Percentiles rank a stretch among this genome's conserved stretches.
phyloP scores from a whole-genome alignment of 192 early-diverging fungal species.

The Gaertneriomyces sp. region DNA sequence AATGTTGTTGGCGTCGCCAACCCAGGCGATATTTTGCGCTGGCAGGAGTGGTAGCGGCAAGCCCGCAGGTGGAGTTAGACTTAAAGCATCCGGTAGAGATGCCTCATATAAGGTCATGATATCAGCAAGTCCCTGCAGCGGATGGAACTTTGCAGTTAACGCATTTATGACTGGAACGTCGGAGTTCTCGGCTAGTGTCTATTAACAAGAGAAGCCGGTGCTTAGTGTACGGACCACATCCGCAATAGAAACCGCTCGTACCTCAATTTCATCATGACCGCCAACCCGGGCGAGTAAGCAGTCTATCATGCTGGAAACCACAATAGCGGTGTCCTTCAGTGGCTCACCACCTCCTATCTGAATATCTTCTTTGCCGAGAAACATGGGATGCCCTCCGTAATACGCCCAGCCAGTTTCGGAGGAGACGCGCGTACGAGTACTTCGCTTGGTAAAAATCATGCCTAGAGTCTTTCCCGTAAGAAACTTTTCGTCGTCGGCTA shows the following conservation, averaged over 20 bases:
- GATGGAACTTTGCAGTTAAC: slow-evolving; percentile 90
- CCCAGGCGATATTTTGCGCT: slow-evolving; percentile 88
- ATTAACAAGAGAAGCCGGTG: neutral
- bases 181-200: slow-evolving; percentile 82
- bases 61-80: neutral
- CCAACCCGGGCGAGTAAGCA: slow-evolving; percentile 92
- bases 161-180: slow-evolving; percentile 94
- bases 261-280: slow-evolving; percentile 83
- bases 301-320: slow-evolving; percentile 95
- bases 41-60: slow-evolving; percentile 53
- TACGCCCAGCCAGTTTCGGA: slow-evolving; percentile 88
- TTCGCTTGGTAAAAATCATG: slow-evolving; percentile 92
- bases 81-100: slow-evolving; percentile 40
- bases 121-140: slow-evolving; percentile 95
- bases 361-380: slow-evolving; percentile 91
- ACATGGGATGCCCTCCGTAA: slow-evolving; percentile 94
- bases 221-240: neutral
- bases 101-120: slow-evolving; percentile 91
- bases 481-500: slow-evolving; percentile 1
- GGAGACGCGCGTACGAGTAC: slow-evolving; percentile 93
- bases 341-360: slow-evolving; percentile 96
- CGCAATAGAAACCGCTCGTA: slow-evolving; percentile 18
- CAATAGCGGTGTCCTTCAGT: slow-evolving; percentile 79
- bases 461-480: slow-evolving; percentile 80
- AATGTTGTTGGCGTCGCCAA: slow-evolving; percentile 98